Percentiles rank a stretch among this genome's conserved stretches.
Conservation (phyloP, 768 basidiomycete genomes). For the Auricularia sp. region DNA sequence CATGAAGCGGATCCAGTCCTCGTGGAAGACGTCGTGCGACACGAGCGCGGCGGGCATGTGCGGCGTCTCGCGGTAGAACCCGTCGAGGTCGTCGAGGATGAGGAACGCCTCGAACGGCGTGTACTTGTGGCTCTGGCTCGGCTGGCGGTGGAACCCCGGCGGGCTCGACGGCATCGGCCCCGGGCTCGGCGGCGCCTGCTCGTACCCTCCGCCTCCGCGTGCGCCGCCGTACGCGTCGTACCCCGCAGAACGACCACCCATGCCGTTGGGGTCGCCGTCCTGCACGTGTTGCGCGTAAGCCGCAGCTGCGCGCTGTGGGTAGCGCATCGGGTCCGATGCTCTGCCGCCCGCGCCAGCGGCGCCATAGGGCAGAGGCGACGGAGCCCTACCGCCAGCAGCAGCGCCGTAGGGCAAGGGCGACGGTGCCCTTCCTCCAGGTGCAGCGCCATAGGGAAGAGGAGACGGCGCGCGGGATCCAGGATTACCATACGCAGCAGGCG, state of each 20-base stretch:
- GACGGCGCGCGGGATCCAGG: neutral
- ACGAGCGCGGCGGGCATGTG: conserved; percentile 64
- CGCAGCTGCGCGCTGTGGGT: no score
- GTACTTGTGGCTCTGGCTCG: conserved; percentile 58
- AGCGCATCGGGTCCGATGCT: neutral
- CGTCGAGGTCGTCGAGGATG: conserved; percentile 68
- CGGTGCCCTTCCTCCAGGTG: neutral
- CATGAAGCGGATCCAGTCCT: conserved; percentile 76
- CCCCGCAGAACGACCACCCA: conserved; percentile 11
- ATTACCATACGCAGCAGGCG: neutral
- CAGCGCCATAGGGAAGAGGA: neutral
- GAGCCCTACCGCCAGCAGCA: neutral
- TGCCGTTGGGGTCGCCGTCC: neutral
- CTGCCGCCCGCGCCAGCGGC: neutral
- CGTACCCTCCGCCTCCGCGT: conserved; percentile 11
- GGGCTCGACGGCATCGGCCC: conserved; percentile 24
- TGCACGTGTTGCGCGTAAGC: no score
- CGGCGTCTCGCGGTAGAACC: conserved; percentile 48
- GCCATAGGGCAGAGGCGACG: neutral
- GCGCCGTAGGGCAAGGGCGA: neutral
- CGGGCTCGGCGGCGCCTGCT: neutral
- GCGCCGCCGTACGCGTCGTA: conserved; percentile 23
- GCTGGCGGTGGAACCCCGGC: conserved; percentile 54
- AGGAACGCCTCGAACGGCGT: conserved; percentile 61
- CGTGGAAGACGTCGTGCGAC: conserved; percentile 66